Conservation (phyloP, 2,329 filamentous ascomycete species). For the Hansfordia pulvinata region DNA sequence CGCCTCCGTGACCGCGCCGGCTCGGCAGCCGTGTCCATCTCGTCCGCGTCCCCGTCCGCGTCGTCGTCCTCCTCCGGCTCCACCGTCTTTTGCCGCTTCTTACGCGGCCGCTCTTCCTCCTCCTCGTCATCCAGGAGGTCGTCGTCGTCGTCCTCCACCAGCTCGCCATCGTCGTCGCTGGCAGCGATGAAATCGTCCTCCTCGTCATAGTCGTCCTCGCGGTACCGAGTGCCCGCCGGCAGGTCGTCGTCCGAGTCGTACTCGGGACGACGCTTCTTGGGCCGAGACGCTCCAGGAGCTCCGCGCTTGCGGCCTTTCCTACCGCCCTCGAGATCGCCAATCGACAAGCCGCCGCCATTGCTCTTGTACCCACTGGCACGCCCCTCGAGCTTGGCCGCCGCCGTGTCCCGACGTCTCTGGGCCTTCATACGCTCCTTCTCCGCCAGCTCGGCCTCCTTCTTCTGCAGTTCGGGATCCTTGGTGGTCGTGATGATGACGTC, state of each 20-base stretch:
- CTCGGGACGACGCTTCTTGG: slow-evolving; percentile 43
- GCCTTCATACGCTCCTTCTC: slow-evolving; percentile 61
- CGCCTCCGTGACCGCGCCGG: slow-evolving; percentile 32
- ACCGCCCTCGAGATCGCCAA: slow-evolving; percentile 54
- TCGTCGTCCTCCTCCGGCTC: slow-evolving; percentile 32
- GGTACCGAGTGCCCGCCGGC: slow-evolving; percentile 42
- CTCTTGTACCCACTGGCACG: slow-evolving; percentile 34
- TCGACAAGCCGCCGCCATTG: slow-evolving; percentile 47
- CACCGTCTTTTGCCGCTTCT: slow-evolving; percentile 36
- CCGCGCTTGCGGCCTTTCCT: slow-evolving; percentile 39
- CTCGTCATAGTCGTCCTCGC: slow-evolving; percentile 64
- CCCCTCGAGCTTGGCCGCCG: slow-evolving; percentile 49
- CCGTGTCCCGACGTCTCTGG: slow-evolving; percentile 53
- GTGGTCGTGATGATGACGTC: slow-evolving; percentile 58
- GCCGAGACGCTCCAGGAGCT: slow-evolving; percentile 30
- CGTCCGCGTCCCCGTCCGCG: slow-evolving; percentile 39
- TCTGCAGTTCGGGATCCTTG: slow-evolving; percentile 62
- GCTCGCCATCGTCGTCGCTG: slow-evolving; percentile 57
- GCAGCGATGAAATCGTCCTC: slow-evolving; percentile 68
- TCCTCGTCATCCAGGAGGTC: slow-evolving; percentile 38
- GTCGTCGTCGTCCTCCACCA: slow-evolving; percentile 49
- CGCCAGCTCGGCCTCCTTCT: slow-evolving; percentile 58
- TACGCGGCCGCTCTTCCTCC: slow-evolving; percentile 26
- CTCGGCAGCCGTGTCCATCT: slow-evolving; percentile 29
- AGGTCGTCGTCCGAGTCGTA: slow-evolving; percentile 69